Evolutionary conservation across 2,329 filamentous ascomycete genomes (phyloP).

Genomic region (Exophiala aquamarina): DNA sequence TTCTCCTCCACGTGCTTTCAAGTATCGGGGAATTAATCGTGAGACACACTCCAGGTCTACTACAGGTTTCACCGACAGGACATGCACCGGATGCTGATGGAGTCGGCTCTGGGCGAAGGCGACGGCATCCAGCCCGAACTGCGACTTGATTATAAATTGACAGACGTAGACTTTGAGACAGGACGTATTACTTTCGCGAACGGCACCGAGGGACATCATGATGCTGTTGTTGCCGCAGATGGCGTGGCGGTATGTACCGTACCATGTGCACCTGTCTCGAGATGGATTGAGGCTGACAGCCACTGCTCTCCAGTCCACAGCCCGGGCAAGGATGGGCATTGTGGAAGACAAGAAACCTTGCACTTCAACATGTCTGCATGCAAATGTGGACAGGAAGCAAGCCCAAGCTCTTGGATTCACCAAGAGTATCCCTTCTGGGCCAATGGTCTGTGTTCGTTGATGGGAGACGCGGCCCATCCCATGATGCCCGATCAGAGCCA

Average conservation of each 20-base stretch:
- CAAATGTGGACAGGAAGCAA: slow-evolving; percentile 4
- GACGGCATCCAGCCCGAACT: slow-evolving; percentile 19
- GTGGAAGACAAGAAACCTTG: slow-evolving; percentile 26
- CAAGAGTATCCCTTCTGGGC: slow-evolving; percentile 24
- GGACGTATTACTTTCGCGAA: slow-evolving; percentile 29
- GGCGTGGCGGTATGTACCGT: slow-evolving; percentile 32
- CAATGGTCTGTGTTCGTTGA: slow-evolving; percentile 28
- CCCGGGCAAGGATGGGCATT: slow-evolving; percentile 31
- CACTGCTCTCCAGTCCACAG: slow-evolving; percentile 19
- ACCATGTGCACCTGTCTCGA: too few relatives aligned
- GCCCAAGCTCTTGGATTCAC: slow-evolving; percentile 5
- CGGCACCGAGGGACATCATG: slow-evolving; percentile 29
- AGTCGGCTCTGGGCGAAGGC: slow-evolving; percentile 29
- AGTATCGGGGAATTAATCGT: not conserved
- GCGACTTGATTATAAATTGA: slow-evolving; percentile 26
- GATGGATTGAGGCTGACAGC: too few relatives aligned
- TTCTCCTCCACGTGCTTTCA: not conserved
- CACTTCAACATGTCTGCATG: not conserved
- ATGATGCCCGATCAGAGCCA: slow-evolving; percentile 34
- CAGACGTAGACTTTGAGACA: slow-evolving; percentile 22
- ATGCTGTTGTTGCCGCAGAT: slow-evolving; percentile 42
- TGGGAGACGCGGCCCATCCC: slow-evolving; percentile 34
- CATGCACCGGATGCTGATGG: slow-evolving; percentile 38
- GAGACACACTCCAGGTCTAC: slow-evolving; percentile 2
- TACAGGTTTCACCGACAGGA: slow-evolving; percentile 39